These are phyloP conservation scores for Phialophora expanda DNA, from an alignment of 2,329 filamentous ascomycete genomes.

Conservation along the genomic window DNA sequence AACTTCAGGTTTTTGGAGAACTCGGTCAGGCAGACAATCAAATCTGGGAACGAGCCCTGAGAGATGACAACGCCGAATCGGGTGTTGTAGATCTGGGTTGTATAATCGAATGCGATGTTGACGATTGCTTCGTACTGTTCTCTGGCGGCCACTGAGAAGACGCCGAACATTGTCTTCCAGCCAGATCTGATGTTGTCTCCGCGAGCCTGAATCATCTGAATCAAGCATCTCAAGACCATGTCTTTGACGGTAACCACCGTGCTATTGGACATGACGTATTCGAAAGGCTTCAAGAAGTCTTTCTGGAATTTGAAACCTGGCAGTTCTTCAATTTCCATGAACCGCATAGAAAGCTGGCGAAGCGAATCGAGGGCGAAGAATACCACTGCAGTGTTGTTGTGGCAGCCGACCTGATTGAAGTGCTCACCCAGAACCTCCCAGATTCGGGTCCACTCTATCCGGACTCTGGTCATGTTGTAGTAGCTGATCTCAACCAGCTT, in stretches of 20 bases:
- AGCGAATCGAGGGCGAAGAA: conserved; percentile 97
- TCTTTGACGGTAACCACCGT: conserved; percentile 93
- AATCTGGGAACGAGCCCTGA: conserved; percentile 93
- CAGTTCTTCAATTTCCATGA: conserved; percentile 97
- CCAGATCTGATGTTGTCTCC: conserved; percentile 97
- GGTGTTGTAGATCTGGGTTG: conserved; percentile 92
- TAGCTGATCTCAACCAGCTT: conserved; percentile 99
- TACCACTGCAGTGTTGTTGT: conserved; percentile 94
- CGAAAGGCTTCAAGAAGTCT: conserved; percentile 97
- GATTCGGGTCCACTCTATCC: conserved; percentile 97
- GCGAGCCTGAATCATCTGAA: conserved; percentile 98
- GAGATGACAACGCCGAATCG: conserved; percentile 95
- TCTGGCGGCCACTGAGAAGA: conserved; percentile 92
- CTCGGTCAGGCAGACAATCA: conserved; percentile 94
- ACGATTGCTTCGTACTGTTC: conserved; percentile 96
- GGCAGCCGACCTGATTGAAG: conserved; percentile 96
- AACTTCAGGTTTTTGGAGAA: conserved; percentile 99
- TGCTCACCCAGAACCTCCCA: conserved; percentile 98
- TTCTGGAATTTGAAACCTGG: conserved; percentile 99
- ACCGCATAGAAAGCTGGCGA: conserved; percentile 94
- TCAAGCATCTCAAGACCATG: conserved; percentile 91
- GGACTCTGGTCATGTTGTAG: conserved; percentile 98
- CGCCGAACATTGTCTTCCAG: conserved; percentile 99
- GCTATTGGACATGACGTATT: conserved; percentile 95
- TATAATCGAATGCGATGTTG: conserved; percentile 94